Evolutionary conservation across 352 stramenopile genomes (phyloP), one percentile per base, ranked within the genome.

Genomic region (Phytophthora ramorum): DNA sequence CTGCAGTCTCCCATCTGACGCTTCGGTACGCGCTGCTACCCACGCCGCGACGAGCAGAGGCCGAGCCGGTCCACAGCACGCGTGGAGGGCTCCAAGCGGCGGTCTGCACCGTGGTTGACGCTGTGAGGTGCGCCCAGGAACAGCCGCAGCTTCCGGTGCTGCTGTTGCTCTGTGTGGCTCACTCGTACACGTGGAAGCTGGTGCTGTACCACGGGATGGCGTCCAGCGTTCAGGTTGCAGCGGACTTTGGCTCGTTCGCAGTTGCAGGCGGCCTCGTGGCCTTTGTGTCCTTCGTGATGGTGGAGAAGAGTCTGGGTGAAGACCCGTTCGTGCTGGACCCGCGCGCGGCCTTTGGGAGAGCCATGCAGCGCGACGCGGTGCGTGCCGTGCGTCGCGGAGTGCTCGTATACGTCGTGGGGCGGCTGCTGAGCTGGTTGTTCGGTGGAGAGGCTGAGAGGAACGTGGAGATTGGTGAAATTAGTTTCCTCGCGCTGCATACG

Each of bases 261-360:
- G 14, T 80, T 1, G 62, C 76, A 19, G 63, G 78, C 12, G 78
- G 74, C 14, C 7, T 79, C 20, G 69, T 87, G 45, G 49, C 78
- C 8, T 89, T 85, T 49, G 20, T 73, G 17, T 85, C 75, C 6
- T 80, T 85, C 35, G 49, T 85, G 26, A 22, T 67, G 12, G 30
- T 87, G 16, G 80, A 89, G 46, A 63, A 72, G 19, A 78, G 73
- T 57, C 37, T 89, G 12, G 57, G 24, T 2, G 58, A 81, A 22
- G 75, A 89, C 45, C 79, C 75, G 44, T 89, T 89, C 48, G 78
- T 80, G 35, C 60, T 87, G 40, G 73, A 89, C 40, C 79, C 79
- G 5, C 66, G 70, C 4, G 64, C 70, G 7, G 73, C 78, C 19
- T 78, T 89, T 3, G 37, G 70, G 8, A 60, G 43, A 17, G 63